A percentile compares a stretch with the other conserved stretches of the same genome.
Conservation (phyloP, 768 basidiomycete species). For the Podaxis sp. region DNA sequence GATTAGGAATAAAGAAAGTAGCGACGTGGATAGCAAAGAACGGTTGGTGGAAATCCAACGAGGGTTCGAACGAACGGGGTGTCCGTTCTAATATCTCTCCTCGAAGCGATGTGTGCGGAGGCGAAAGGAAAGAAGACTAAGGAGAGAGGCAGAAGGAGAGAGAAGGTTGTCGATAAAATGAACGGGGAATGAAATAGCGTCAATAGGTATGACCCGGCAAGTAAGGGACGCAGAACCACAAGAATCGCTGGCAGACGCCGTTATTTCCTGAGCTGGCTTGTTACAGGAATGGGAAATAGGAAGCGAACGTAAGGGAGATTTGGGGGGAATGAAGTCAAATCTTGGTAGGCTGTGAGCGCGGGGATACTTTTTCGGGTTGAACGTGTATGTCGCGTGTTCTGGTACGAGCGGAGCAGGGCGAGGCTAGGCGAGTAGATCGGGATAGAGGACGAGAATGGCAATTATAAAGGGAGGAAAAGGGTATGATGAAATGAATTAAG, state of each 20-base stretch:
- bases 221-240: conserved; percentile 6
- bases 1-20: conserved; percentile 1
- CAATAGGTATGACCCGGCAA: conserved; percentile 1
- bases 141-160: conserved; percentile 5
- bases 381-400: conserved; percentile 14
- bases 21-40: conserved; percentile 16
- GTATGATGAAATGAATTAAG: conserved; percentile 2
- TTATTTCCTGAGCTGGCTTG: conserved; percentile 10
- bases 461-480: conserved; percentile 4
- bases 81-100: conserved; percentile 8
- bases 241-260: conserved; percentile 10
- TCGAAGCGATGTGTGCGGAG: conserved; percentile 4
- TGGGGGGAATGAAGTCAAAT: not conserved
- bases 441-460: conserved; percentile 11
- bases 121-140: conserved; percentile 6
- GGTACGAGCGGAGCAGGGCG: not conserved
- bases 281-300: conserved; percentile 1
- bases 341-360: not conserved
- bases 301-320: not conserved
- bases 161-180: conserved; percentile 14
- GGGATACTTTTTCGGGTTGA: not conserved
- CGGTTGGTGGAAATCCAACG: not conserved
- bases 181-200: conserved; percentile 12
- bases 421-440: conserved; percentile 13
- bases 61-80: not conserved